phyloP scores from a whole-genome alignment of 2,329 filamentous ascomycete species.

The Alternaria consortialis region DNA sequence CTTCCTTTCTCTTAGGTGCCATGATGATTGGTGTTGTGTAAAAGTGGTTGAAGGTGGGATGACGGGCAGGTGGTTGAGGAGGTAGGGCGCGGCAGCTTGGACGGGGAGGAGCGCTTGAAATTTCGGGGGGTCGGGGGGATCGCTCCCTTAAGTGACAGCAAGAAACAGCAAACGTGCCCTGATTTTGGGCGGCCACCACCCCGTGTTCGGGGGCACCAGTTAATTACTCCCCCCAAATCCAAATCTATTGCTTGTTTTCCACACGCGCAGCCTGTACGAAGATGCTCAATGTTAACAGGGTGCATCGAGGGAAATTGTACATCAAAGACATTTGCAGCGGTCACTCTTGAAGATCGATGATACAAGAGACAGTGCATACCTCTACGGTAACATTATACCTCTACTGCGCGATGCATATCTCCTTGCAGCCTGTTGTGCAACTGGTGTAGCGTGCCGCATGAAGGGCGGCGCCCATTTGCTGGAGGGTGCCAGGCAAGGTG shows the following conservation, averaged over 20 bases:
- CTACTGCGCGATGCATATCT: neutral
- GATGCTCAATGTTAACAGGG: neutral
- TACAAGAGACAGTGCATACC: neutral
- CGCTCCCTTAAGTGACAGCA: conserved; percentile 20
- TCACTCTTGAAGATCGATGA: neutral
- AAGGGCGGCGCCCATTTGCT: conserved; percentile 22
- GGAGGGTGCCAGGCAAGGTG: conserved; percentile 4
- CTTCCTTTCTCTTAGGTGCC: conserved; percentile 44
- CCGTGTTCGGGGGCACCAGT: conserved; percentile 5
- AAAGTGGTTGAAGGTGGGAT: conserved; percentile 14
- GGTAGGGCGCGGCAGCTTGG: conserved; percentile 8
- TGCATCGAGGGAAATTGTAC: neutral
- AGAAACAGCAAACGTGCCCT: conserved; percentile 10
- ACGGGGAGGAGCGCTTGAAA: neutral
- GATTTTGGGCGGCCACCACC: conserved; percentile 6
- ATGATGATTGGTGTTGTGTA: conserved; percentile 28
- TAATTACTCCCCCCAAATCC: neutral
- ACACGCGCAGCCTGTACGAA: neutral
- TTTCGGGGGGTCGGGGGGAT: conserved; percentile 11
- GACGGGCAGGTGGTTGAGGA: conserved; percentile 11
- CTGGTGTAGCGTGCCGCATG: conserved; percentile 14
- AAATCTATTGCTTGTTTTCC: neutral
- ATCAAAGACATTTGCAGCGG: neutral
- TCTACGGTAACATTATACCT: neutral
- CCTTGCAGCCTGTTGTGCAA: conserved; percentile 6